Percentiles rank a stretch among this genome's conserved stretches.
phyloP scores from a whole-genome alignment of 2,329 filamentous ascomycete genomes.

The Bipolaris gigantea region DNA sequence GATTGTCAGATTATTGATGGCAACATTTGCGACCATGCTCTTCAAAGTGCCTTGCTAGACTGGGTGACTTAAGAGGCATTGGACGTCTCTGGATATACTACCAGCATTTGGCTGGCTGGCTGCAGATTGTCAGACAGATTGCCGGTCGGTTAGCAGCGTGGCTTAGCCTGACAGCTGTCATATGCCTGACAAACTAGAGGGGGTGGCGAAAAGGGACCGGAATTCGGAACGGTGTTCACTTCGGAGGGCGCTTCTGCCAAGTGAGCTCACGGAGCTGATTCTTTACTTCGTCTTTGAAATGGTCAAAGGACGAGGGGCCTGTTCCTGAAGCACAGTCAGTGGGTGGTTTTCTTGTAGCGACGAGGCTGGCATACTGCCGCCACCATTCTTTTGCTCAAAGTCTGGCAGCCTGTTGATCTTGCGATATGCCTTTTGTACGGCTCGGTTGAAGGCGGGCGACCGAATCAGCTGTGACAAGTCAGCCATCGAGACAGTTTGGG shows the following conservation, averaged over 20 bases:
- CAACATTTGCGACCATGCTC: not conserved
- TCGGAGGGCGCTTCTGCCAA: conserved; percentile 42
- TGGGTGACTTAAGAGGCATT: not conserved
- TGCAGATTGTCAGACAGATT: not conserved
- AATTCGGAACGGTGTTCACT: conserved; percentile 14
- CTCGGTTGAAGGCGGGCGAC: conserved; percentile 59
- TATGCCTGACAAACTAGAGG: not conserved
- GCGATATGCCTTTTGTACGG: conserved; percentile 55
- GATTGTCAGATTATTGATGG: not conserved
- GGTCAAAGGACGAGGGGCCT: conserved; percentile 49
- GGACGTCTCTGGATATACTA: not conserved
- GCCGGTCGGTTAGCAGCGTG: not conserved
- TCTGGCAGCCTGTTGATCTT: conserved; percentile 52
- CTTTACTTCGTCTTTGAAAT: conserved; percentile 59
- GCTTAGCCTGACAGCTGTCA: not conserved
- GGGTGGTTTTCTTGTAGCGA: not conserved
- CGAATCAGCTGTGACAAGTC: conserved; percentile 50
- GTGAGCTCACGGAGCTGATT: conserved; percentile 48
- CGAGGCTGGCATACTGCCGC: conserved; percentile 51
- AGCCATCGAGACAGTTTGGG: not conserved
- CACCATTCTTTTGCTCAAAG: conserved; percentile 38
- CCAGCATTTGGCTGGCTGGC: not conserved
- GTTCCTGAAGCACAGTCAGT: conserved; percentile 23
- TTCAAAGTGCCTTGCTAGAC: not conserved
- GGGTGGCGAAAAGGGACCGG: not conserved